These are phyloP conservation scores for Oenanthe sinensis DNA, from an alignment of 129 eudicot species.

Conservation along the genomic window DNA sequence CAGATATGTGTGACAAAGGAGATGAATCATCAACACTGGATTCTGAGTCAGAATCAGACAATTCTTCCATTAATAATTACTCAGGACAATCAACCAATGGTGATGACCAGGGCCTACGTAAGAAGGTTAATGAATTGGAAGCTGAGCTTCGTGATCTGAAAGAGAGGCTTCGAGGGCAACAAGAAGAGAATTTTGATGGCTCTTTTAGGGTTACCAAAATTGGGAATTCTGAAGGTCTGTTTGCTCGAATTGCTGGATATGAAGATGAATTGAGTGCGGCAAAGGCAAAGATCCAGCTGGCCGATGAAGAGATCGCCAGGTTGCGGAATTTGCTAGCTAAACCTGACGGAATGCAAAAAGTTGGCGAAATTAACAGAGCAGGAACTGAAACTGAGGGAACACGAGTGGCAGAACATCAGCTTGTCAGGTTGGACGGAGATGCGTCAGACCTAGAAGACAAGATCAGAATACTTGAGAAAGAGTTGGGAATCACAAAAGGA, in stretches of 20 bases:
- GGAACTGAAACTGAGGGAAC: constrained; percentile 4
- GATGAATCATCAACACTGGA: constrained; percentile 70
- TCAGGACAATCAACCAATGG: constrained; percentile 28
- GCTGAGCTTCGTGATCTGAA: constrained; percentile 38
- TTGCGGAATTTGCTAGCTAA: constrained; percentile 22
- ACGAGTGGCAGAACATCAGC: constrained; percentile 11
- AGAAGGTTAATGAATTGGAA: constrained; percentile 46
- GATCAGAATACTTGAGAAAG: constrained; percentile 31
- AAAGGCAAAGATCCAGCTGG: constrained; percentile 39
- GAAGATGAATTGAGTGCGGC: constrained; percentile 49
- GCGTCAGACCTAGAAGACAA: constrained; percentile 24
- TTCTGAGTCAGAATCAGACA: constrained; percentile 82
- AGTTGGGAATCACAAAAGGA: constrained; percentile 30
- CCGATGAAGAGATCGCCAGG: constrained; percentile 44
- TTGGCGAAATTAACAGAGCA: not conserved
- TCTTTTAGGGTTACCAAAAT: constrained; percentile 12
- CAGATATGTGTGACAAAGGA: constrained; percentile 51
- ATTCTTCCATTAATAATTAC: constrained; percentile 65
- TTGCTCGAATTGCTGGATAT: constrained; percentile 19
- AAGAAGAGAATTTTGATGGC: constrained; percentile 28
- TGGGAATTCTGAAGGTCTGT: constrained; percentile 14
- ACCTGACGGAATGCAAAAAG: constrained; percentile 5
- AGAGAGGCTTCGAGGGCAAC: constrained; percentile 35
- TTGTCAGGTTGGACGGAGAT: constrained; percentile 16
- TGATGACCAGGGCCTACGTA: constrained; percentile 43